Percentiles rank a stretch among this genome's conserved stretches.
Conservation (phyloP, 192 early-diverging fungal species). For the Geranomyces variabilis region DNA sequence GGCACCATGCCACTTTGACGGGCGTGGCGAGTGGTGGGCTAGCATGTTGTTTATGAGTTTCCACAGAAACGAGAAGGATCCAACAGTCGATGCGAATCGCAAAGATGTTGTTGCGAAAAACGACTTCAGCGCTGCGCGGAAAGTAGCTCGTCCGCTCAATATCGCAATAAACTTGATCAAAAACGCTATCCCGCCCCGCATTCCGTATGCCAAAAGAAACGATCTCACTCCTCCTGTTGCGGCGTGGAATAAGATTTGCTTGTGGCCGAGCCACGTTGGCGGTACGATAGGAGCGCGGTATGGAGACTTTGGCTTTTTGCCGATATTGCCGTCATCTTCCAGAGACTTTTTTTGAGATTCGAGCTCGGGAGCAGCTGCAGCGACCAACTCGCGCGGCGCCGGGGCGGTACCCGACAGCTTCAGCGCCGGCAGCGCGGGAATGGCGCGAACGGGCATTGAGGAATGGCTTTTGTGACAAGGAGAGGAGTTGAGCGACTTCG, state of each 20-base stretch:
- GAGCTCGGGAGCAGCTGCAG: neutral
- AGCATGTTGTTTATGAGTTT: constrained; percentile 72
- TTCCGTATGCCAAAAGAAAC: constrained; percentile 55
- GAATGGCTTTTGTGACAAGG: no score
- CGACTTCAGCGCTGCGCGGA: constrained; percentile 49
- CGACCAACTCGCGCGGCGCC: neutral
- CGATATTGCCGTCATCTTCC: neutral
- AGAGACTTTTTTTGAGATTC: neutral
- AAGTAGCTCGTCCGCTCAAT: constrained; percentile 40
- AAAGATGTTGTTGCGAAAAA: constrained; percentile 62
- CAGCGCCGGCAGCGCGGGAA: neutral
- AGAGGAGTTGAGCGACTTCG: no score
- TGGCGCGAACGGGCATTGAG: no score
- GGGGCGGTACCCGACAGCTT: neutral
- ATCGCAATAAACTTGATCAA: constrained; percentile 55
- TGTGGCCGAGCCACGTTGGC: constrained; percentile 28
- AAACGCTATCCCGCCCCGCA: constrained; percentile 60
- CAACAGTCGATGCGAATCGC: constrained; percentile 78
- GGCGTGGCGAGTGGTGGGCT: constrained; percentile 11
- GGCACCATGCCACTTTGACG: constrained; percentile 41
- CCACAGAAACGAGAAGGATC: constrained; percentile 75
- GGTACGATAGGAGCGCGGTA: constrained; percentile 24
- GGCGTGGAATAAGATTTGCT: constrained; percentile 52
- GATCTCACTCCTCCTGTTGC: constrained; percentile 53
- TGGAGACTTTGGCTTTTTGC: neutral